These are phyloP conservation scores for Taphrina betulina DNA, from an alignment of 1,139 yeast genomes.

Conservation along the genomic window DNA sequence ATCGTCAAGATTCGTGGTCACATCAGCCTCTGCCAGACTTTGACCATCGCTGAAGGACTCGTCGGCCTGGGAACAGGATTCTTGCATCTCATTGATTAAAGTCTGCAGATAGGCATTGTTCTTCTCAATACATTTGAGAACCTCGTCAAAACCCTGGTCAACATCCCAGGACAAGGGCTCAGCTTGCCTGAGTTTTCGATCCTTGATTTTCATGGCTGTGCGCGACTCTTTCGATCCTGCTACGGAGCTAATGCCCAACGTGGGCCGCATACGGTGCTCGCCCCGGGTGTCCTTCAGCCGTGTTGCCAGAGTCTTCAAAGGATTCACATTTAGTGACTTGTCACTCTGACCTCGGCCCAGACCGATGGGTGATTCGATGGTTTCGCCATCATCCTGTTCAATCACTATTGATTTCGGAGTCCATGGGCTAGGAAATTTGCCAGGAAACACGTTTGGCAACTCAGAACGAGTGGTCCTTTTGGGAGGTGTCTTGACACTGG, in stretches of 20 bases:
- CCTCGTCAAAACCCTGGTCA: constrained; percentile 23
- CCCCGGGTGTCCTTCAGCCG: background rate
- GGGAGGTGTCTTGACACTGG: constrained; percentile 10
- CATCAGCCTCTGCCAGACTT: constrained; percentile 6
- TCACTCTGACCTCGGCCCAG: background rate
- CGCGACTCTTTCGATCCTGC: too few relatives aligned
- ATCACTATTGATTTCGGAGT: constrained; percentile 3
- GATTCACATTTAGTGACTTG: background rate
- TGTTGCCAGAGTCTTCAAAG: constrained; percentile 2
- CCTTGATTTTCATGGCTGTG: background rate
- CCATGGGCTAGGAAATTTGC: constrained; percentile 30
- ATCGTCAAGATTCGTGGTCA: constrained; percentile 18
- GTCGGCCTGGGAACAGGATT: constrained; percentile 10
- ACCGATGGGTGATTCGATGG: constrained; percentile 6
- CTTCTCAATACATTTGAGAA: constrained; percentile 6
- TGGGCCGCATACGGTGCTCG: background rate
- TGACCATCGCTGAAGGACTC: constrained; percentile 18
- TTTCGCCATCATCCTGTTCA: background rate
- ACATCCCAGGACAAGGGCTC: constrained; percentile 15
- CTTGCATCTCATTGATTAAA: constrained; percentile 26
- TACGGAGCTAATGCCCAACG: background rate
- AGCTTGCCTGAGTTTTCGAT: background rate
- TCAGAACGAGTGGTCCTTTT: background rate
- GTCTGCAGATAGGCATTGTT: constrained; percentile 16
- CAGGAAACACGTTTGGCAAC: constrained; percentile 18